These are phyloP conservation scores for Pichia paraexigua DNA, from an alignment of 805 yeast species.

Conservation along the genomic window DNA sequence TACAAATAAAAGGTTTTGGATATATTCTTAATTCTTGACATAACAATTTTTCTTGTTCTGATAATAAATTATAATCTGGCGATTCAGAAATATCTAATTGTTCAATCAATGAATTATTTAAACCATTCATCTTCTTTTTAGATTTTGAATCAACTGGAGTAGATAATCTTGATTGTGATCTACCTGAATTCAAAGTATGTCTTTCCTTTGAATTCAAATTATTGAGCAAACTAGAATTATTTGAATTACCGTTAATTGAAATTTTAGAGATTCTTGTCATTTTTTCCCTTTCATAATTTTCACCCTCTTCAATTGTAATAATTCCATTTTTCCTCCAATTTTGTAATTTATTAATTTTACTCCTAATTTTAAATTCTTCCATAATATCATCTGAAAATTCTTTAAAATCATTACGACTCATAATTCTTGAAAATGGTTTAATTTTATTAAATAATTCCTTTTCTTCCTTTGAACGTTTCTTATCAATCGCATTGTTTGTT, in stretches of 20 bases:
- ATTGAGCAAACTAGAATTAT: background rate
- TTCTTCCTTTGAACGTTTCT: constrained; percentile 81
- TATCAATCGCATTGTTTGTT: constrained; percentile 72
- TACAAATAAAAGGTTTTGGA: constrained; percentile 91
- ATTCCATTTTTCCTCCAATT: constrained; percentile 91
- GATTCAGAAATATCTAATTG: constrained; percentile 69
- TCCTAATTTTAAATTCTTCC: constrained; percentile 69
- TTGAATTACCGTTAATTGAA: constrained; percentile 8
- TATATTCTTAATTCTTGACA: constrained; percentile 77
- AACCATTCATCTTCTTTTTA: constrained; percentile 22
- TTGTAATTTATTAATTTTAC: constrained; percentile 81
- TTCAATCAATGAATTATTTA: constrained; percentile 26
- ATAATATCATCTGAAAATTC: constrained; percentile 65
- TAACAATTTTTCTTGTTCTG: constrained; percentile 80
- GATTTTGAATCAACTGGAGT: constrained; percentile 17
- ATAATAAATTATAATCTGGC: constrained; percentile 72
- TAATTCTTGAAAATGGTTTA: constrained; percentile 72
- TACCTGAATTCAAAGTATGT: constrained; percentile 25
- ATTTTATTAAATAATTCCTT: constrained; percentile 69
- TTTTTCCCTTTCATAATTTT: constrained; percentile 83
- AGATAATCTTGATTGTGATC: constrained; percentile 24
- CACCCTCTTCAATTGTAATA: constrained; percentile 73
- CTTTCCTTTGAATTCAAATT: constrained; percentile 22
- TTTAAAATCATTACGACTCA: constrained; percentile 76
- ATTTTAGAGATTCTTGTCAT: constrained; percentile 43